Evolutionary conservation across 2,329 filamentous ascomycete genomes (phyloP), one percentile per base, ranked within the genome.

Genomic region (Huntiella moniliformis): DNA sequence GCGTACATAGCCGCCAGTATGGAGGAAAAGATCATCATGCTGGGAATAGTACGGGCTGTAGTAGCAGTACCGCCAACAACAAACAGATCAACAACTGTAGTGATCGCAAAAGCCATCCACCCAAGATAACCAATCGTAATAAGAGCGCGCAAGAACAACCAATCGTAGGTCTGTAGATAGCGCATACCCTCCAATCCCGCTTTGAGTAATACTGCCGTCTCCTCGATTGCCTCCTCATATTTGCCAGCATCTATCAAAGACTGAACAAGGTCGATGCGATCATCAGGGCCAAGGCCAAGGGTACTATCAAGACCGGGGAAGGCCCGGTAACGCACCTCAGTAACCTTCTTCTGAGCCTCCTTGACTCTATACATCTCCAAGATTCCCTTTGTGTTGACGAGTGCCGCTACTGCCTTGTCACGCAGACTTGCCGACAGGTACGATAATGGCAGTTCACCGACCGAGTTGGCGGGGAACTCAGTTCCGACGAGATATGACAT

Each of bases 141-240:
- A 42, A 98, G 68, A 2, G 84, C 81, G 50, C 91, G 73, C 33
- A 98, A 65, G 62, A 98, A 98, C 2, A 98, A 69, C 91, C 91
- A 98, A 63, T 98, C 91, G 56, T 98, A 98, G 0, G 87, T 98
- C 61, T 98, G 91, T 18, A 98, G 70, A 59, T 98, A 98, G 43
- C 91, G 75, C 50, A 98, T 66, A 5, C 91, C 91, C 51, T 85
- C 73, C 1, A 98, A 69, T 1, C 77, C 80, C 43, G 83, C 64
- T 49, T 80, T 72, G 50, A 96, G 82, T 11, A 98, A 67, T 22
- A 77, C 73, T 37, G 81, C 77, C 1, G 83, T 85, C 54, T 82
- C 73, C 48, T 75, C 67, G 54, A 96, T 94, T 1, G 88, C 84
- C 53, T 83, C 73, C 47, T 88, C 77, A 52, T 78, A 77, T 39